Percentiles rank a stretch among this genome's conserved stretches.
Conservation (phyloP, 352 stramenopile genomes). For the Paralagenidium karlingii region DNA sequence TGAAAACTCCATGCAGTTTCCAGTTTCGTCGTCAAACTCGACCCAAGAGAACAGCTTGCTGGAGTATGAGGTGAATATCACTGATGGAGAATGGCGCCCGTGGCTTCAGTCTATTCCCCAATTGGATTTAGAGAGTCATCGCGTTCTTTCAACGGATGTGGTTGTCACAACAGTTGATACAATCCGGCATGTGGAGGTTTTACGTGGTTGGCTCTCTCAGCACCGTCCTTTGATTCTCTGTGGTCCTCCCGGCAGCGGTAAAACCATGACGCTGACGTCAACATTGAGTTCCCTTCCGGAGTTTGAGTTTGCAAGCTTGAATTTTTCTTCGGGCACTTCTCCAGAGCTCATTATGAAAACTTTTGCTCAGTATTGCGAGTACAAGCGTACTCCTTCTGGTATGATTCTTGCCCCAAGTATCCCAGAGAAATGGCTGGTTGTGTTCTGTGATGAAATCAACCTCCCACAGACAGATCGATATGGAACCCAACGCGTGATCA, state of each 20-base stretch:
- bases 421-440: conserved; percentile 96
- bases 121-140: conserved; percentile 97
- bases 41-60: conserved; percentile 78
- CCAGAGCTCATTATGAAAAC: conserved; percentile 98
- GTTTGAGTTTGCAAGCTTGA: conserved; percentile 97
- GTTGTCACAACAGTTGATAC: conserved; percentile 99
- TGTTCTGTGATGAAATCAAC: conserved; percentile 99
- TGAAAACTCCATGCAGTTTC: conserved; percentile 83
- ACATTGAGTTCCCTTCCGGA: conserved; percentile 96
- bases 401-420: conserved; percentile 92
- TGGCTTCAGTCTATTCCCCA: conserved; percentile 95
- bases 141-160: conserved; percentile 92
- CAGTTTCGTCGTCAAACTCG: conserved; percentile 34
- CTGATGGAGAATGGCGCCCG: conserved; percentile 94
- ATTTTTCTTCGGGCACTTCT: conserved; percentile 98
- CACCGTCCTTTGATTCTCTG: conserved; percentile 96
- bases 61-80: conserved; percentile 94
- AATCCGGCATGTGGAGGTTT: conserved; percentile 95
- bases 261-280: conserved; percentile 99
- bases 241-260: conserved; percentile 96
- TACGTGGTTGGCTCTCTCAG: conserved; percentile 95
- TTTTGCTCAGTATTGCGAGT: conserved; percentile 98
- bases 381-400: conserved; percentile 94
- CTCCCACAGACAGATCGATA: conserved; percentile 97
- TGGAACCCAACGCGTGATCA: conserved; percentile 98